Percentiles rank a stretch among this genome's conserved stretches.
phyloP scores from a whole-genome alignment of 495 filamentous ascomycete species.

The Parmelia sp. region DNA sequence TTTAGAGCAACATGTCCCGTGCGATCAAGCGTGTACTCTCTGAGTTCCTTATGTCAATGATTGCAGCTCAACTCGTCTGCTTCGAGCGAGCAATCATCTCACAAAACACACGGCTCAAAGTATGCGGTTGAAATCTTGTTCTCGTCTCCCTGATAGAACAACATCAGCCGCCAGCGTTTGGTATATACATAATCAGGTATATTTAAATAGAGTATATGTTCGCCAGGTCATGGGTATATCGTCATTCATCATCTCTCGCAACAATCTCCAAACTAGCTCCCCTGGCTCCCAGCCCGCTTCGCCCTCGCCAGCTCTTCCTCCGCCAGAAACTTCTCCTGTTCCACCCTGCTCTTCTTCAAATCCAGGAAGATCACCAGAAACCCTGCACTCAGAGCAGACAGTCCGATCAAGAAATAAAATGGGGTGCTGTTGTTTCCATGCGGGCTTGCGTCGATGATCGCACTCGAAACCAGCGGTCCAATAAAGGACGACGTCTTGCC shows the following conservation, averaged over 20 bases:
- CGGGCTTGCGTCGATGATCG: slow-evolving; percentile 58
- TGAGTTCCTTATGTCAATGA: too few species aligned
- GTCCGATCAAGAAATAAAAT: slow-evolving; percentile 57
- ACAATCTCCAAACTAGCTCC: not conserved
- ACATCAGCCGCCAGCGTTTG: too few species aligned
- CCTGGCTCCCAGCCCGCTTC: not conserved
- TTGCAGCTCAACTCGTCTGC: too few species aligned
- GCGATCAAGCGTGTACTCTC: too few species aligned
- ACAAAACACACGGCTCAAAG: too few species aligned
- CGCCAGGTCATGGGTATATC: not conserved
- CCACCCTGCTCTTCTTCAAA: slow-evolving; percentile 51
- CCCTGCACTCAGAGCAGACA: slow-evolving; percentile 49
- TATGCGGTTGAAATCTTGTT: too few species aligned
- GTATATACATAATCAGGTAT: too few species aligned
- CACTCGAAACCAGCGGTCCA: slow-evolving; percentile 56
- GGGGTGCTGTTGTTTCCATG: slow-evolving; percentile 49
- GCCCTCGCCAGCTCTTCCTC: slow-evolving; percentile 34
- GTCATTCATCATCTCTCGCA: not conserved
- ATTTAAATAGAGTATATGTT: not conserved
- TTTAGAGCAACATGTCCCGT: too few species aligned
- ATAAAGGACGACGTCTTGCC: slow-evolving; percentile 61
- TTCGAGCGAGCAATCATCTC: too few species aligned
- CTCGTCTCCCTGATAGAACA: too few species aligned
- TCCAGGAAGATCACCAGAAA: slow-evolving; percentile 49
- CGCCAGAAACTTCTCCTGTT: slow-evolving; percentile 49